These are phyloP conservation scores for Penicillium sp. DNA, from an alignment of 2,329 filamentous ascomycete genomes.

Conservation along the genomic window DNA sequence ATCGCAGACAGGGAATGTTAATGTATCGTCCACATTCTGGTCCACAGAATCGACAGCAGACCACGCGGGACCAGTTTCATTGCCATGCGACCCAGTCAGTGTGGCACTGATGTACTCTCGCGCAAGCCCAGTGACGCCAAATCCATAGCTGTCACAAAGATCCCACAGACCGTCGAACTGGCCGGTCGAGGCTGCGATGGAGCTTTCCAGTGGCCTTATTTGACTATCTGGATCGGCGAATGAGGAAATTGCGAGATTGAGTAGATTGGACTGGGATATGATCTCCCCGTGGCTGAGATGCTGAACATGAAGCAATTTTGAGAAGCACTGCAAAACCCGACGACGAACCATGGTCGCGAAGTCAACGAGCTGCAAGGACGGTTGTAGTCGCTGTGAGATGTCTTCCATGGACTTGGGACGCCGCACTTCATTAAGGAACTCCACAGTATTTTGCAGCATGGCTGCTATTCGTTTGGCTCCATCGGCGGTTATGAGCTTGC, in stretches of 20 bases:
- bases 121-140: slow-evolving; percentile 83
- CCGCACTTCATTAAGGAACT: slow-evolving; percentile 80
- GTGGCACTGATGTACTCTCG: slow-evolving; percentile 67
- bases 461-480: slow-evolving; percentile 85
- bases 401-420: slow-evolving; percentile 81
- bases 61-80: slow-evolving; percentile 47
- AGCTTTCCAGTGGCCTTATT: slow-evolving; percentile 71
- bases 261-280: slow-evolving; percentile 80
- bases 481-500: slow-evolving; percentile 82
- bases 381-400: slow-evolving; percentile 72
- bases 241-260: slow-evolving; percentile 81
- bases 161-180: slow-evolving; percentile 95
- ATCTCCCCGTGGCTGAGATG: slow-evolving; percentile 79
- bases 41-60: slow-evolving; percentile 35
- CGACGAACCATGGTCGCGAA: slow-evolving; percentile 89
- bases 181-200: slow-evolving; percentile 83
- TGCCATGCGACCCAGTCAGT: slow-evolving; percentile 63
- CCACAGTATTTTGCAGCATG: slow-evolving; percentile 91
- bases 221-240: slow-evolving; percentile 87
- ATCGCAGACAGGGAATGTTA: slow-evolving; percentile 62
- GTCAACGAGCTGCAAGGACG: slow-evolving; percentile 81
- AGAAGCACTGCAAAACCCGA: slow-evolving; percentile 90
- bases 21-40: slow-evolving; percentile 38
- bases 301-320: slow-evolving; percentile 81
- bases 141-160: slow-evolving; percentile 86